Base-by-base conservation (phyloP, 257 asterid genomes). In the Ilex asprella region DNA sequence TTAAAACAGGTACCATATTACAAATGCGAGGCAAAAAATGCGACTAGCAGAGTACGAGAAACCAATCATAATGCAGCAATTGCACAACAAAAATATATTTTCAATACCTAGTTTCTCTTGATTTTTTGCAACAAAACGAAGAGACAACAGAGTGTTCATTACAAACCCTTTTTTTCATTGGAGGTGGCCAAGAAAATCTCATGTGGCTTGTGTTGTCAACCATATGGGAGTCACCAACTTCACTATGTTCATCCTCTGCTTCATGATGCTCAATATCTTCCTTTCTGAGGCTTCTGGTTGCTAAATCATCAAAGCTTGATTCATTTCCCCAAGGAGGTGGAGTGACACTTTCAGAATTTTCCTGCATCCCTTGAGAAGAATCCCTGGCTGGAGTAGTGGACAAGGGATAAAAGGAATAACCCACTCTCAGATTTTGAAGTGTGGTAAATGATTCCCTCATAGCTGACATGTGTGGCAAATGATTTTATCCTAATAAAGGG, bases 401-500 rank as follows among this genome's bases (percentile, higher is more conserved):
- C 39, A 65, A 16, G 46, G 57, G 15, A 5, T 78, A 71, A 58
- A 93, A 80, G 35, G 90, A 69, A 75, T 65, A 85, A 4, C 96
- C 91, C 4, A 86, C 94, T 81, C 97, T 80, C 73, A 89, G 77
- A 11, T 85, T 67, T 74, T 92, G 99, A 59, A 92, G 96, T 31
- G 91, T 83, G 60, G 93, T 81, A 60, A 86, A 89, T 10, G 93
- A 89, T 61, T 91, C 98, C 62, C 97, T 83, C 97, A 88, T 88
- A 55, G 95, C 97, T n/a, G 98, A 88, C 91, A 86, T 89, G 21
- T n/a, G n/a, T n/a, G n/a, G n/a, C n/a, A n/a, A n/a, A n/a, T n/a
- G n/a, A n/a, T n/a, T n/a, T n/a, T n/a, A n/a, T n/a, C n/a, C n/a
- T n/a, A 21, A 21, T 21, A 21, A 21, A 21, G 27, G 27, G 27